Base-by-base conservation (phyloP, 2,329 filamentous ascomycete genomes). In the Diaporthe citriasiana region DNA sequence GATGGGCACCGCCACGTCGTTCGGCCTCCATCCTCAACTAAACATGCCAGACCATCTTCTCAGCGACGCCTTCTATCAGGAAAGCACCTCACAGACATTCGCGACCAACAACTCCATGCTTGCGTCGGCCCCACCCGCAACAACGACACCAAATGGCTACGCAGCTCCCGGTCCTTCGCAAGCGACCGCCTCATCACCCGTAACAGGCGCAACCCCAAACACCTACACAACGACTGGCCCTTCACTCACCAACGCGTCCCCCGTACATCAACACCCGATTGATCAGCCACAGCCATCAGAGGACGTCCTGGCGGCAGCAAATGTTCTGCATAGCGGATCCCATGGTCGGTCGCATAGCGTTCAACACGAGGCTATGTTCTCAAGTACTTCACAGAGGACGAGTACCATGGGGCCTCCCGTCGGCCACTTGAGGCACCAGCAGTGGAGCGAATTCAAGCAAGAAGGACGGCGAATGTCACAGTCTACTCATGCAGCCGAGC, bases 1-100 rank as follows among this genome's bases (percentile, higher is more conserved):
- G 76, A 89, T 93, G 83, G 91, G 91, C 68, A 90, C 91, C 17
- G 85, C 89, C 1, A 92, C 91, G 27, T 92, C 90, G 4, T 89
- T 89, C 76, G 90, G 91, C 25, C 87, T 89, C 66, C 88, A 89
- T 47, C 82, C 85, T 19, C 77, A 78, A 25, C 76, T 80, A 15
- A 76, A 80, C 4, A 76, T 80, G 22, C 47, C 47, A 63, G 76
- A 80, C 19, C 78, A 77, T 22, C 74, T 83, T 40, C 71, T 78
- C 19, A 74, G 79, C 50, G 63, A 75, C 8, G 71, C 78, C 22
- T 79, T 79, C 55, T 77, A 74, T 25, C 79, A 82, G 57, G 73
- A 81, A n/a, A 79, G 80, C 59, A 70, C 56, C 6, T 25, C 74
- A 4, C 45, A 75, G 38, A 53, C 76, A 19, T 68, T 71, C 35